Base-by-base conservation (phyloP, 2,329 filamentous ascomycete species). In the Nigrospora sphaerica region DNA sequence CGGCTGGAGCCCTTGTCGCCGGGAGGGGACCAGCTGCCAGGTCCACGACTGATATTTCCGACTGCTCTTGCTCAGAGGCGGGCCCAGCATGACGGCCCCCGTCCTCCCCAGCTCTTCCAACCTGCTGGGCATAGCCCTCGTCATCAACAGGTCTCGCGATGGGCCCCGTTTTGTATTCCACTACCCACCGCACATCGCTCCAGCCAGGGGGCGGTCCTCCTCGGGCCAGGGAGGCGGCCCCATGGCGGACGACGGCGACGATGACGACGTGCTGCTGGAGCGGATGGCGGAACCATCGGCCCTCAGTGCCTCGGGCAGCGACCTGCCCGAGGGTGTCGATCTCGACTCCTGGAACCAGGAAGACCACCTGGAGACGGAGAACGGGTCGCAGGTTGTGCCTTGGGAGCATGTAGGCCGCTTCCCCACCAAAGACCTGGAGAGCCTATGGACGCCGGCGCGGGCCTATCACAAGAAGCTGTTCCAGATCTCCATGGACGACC, bases 81-180 rank as follows among this genome's bases (percentile, higher is more conserved):
- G 4, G 34, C 12, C 34, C 13, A 37, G 13, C 2, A 44, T 44
- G 73, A 66, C 75, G 32, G 69, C 71, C 45, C 70, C 72, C 17
- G 62, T 72, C 17, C 65, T 75, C 7, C 72, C 78, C 46, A 77
- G 71, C 58, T 62, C 67, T 33, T 72, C 75, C 53, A 81, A 80
- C 59, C 75, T 81, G 52, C 64, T 91, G 44, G 86, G 83, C 37
- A 80, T 92, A 47, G 80, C 88, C 44, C 77, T 92, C 35, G 80
- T 90, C 54, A 81, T 88, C 57, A 81, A 81, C 57, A 79, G 86
- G 53, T 87, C 86, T 32, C 81, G 85, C 53, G 85, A 88, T 56
- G 88, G 89, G 14, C 86, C 89, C 28, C 81, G 83, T 52, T 85
- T 93, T 57, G 85, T 93, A 57, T 95, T 91, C 65, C 88, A 95